These are phyloP conservation scores for Hypoxylon crocopeplum DNA, from an alignment of 495 filamentous ascomycete species.

Conservation along the genomic window DNA sequence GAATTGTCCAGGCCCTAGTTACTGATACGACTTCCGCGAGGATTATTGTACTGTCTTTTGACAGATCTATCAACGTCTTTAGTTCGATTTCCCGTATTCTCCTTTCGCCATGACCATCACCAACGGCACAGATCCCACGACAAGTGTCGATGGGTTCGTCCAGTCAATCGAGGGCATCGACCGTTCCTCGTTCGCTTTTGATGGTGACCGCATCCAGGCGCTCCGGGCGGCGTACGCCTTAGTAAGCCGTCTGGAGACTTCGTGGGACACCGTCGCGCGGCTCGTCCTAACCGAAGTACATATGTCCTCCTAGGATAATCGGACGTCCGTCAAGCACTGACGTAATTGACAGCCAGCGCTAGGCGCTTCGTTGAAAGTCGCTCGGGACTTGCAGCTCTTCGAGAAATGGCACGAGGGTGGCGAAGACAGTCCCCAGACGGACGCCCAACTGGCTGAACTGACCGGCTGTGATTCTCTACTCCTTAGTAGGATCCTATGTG, in stretches of 20 bases:
- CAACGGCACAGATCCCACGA: background rate
- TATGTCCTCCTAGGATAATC: background rate
- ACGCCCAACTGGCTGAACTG: background rate
- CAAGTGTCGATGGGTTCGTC: background rate
- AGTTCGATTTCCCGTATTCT: no score
- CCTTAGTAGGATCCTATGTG: background rate
- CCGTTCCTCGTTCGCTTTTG: background rate
- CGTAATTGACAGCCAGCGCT: background rate
- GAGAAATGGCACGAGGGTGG: background rate
- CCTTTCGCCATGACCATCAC: background rate
- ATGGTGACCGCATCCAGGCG: background rate
- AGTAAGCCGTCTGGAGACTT: background rate
- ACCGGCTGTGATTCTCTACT: background rate
- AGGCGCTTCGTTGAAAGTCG: background rate
- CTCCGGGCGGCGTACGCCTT: background rate
- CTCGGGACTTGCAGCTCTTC: background rate
- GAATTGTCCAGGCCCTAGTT: no score
- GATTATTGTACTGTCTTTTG: no score
- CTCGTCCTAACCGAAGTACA: background rate
- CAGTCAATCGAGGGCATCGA: background rate
- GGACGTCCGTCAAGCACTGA: background rate
- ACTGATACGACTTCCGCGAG: no score
- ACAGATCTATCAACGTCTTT: no score
- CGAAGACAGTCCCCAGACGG: background rate
- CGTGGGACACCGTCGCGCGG: background rate